Conservation (phyloP, 2,329 filamentous ascomycete genomes). For the Clonostachys solani region DNA sequence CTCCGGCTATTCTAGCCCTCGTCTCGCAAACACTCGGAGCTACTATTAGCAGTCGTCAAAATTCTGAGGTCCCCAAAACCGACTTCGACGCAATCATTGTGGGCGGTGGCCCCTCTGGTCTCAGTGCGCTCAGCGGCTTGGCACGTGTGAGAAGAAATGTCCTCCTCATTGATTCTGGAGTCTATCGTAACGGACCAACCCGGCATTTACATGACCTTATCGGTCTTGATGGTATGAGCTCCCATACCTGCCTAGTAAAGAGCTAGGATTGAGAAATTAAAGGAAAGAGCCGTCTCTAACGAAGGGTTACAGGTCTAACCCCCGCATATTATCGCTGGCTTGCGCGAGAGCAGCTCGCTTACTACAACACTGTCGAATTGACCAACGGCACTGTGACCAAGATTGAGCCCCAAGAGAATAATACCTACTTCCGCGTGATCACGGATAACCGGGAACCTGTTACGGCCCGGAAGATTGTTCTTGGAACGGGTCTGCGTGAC, state of each 20-base stretch:
- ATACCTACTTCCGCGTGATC: slow-evolving; percentile 38
- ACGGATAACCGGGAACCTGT: slow-evolving; percentile 19
- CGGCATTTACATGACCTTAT: slow-evolving; percentile 59
- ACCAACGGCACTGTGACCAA: slow-evolving; percentile 47
- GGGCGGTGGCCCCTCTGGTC: slow-evolving; percentile 53
- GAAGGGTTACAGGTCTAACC: slow-evolving; percentile 38
- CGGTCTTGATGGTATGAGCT: slow-evolving; percentile 47
- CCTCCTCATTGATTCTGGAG: slow-evolving; percentile 52
- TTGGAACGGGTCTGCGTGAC: slow-evolving; percentile 54
- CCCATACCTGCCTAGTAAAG: neutral
- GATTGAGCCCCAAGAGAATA: slow-evolving; percentile 27
- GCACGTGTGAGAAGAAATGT: slow-evolving; percentile 51
- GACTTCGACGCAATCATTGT: slow-evolving; percentile 52
- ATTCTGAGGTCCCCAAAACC: neutral
- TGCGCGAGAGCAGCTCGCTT: slow-evolving; percentile 45
- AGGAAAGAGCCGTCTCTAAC: neutral
- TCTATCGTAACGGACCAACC: slow-evolving; percentile 53
- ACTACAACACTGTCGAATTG: slow-evolving; percentile 45
- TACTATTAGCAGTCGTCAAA: neutral
- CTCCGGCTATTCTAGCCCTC: neutral
- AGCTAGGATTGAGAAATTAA: neutral
- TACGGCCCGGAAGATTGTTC: slow-evolving; percentile 48
- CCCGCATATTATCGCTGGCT: slow-evolving; percentile 49
- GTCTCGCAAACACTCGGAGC: neutral
- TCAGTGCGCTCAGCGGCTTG: slow-evolving; percentile 50